phyloP scores from a whole-genome alignment of 2,329 filamentous ascomycete species.

The Thermoascus crustaceus region DNA sequence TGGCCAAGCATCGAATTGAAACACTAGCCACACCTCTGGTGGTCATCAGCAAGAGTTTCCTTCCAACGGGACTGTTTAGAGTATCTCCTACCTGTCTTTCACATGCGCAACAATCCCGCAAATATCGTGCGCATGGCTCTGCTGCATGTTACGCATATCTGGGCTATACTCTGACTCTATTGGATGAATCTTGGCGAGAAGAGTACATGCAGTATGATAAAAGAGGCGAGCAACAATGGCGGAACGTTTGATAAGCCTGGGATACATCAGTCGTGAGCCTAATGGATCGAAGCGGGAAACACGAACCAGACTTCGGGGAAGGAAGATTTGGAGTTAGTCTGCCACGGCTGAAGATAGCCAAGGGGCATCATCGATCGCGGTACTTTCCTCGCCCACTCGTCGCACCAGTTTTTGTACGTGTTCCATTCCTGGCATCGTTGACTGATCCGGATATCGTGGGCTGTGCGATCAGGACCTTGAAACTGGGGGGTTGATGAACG shows the following conservation, averaged over 20 bases:
- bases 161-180: conserved; percentile 50
- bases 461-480: conserved; percentile 48
- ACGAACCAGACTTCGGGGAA: conserved; percentile 82
- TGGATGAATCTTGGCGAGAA: conserved; percentile 74
- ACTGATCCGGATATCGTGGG: conserved; percentile 55
- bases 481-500: conserved; percentile 59
- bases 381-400: conserved; percentile 69
- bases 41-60: background rate
- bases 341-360: conserved; percentile 62
- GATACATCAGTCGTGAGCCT: conserved; percentile 3
- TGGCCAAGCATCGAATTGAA: conserved; percentile 68
- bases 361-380: conserved; percentile 83
- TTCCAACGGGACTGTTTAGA: background rate
- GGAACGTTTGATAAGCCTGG: conserved; percentile 70
- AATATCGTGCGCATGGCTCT: conserved; percentile 71
- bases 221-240: conserved; percentile 77
- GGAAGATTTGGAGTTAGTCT: conserved; percentile 59
- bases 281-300: background rate
- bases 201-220: conserved; percentile 77
- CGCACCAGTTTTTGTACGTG: conserved; percentile 68
- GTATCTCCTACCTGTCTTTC: conserved; percentile 55
- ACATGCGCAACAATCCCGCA: conserved; percentile 84
- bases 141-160: conserved; percentile 62
- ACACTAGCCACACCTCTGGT: conserved; percentile 63
- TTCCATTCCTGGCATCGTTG: conserved; percentile 69